Evolutionary conservation across 495 filamentous ascomycete genomes (phyloP).

Genomic region (Trichoderma erinaceum): DNA sequence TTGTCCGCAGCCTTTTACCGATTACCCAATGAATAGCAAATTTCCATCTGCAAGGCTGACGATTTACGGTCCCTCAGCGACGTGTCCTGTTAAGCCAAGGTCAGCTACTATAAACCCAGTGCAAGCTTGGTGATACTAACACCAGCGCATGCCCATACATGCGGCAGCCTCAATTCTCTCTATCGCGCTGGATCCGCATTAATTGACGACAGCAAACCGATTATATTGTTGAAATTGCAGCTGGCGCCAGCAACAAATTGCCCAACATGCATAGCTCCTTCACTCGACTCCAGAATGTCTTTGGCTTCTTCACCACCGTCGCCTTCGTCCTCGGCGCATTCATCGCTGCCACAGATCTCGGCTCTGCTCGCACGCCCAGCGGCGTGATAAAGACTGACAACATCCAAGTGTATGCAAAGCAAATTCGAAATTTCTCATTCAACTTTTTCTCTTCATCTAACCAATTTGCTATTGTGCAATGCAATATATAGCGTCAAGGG

Average conservation of each 20-base stretch:
- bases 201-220: not conserved
- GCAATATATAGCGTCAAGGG: conserved; percentile 62
- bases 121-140: not conserved
- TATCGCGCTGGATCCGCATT: not conserved
- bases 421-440: too few species aligned
- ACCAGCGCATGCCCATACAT: not conserved
- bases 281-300: conserved; percentile 81
- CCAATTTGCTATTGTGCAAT: not conserved
- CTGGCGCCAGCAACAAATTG: conserved; percentile 3
- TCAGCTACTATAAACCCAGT: not conserved
- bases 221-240: not conserved
- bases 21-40: not conserved
- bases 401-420: conserved; percentile 70
- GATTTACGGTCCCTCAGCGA: not conserved
- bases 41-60: conserved; percentile 5
- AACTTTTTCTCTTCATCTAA: not conserved
- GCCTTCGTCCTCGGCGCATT: conserved; percentile 71
- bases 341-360: conserved; percentile 69
- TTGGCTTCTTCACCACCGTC: conserved; percentile 96
- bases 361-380: conserved; percentile 62
- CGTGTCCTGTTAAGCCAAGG: conserved; percentile 7
- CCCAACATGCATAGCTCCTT: conserved; percentile 78
- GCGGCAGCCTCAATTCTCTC: not conserved
- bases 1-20: not conserved
- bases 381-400: conserved; percentile 63